phyloP scores from a whole-genome alignment of 192 early-diverging fungal species.

The Umbelopsis sp. region DNA sequence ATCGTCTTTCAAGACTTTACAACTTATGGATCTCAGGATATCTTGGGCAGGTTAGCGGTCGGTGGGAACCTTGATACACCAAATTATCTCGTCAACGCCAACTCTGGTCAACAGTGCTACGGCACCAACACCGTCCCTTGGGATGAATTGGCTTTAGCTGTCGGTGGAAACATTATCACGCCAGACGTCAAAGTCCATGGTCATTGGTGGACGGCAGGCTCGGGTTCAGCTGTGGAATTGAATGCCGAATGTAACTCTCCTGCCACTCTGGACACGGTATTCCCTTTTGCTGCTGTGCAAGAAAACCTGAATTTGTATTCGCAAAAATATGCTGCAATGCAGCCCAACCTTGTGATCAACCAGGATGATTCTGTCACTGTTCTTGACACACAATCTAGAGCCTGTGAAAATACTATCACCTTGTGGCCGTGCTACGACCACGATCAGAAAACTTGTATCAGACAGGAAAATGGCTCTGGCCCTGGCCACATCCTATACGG shows the following conservation, averaged over 20 bases:
- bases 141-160: slow-evolving; percentile 5
- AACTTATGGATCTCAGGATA: slow-evolving; percentile 3
- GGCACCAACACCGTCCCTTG: not conserved
- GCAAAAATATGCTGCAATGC: not conserved
- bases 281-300: not conserved
- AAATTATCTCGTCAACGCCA: slow-evolving; percentile 15
- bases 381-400: not conserved
- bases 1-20: slow-evolving; percentile 23
- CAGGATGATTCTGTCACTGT: not conserved
- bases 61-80: slow-evolving; percentile 5
- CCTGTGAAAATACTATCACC: not conserved
- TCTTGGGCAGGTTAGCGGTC: slow-evolving; percentile 14
- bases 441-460: not conserved
- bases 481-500: not conserved
- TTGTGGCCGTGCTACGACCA: not conserved
- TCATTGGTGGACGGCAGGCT: not conserved
- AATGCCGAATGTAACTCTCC: not conserved
- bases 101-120: not conserved
- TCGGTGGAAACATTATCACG: not conserved
- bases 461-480: not conserved
- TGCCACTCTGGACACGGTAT: not conserved
- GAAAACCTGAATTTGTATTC: not conserved
- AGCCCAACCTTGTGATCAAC: not conserved
- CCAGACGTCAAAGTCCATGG: slow-evolving; percentile 9
- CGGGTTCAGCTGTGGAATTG: not conserved